These are phyloP conservation scores for Beauveria caledonica DNA, from an alignment of 2,329 filamentous ascomycete species.

Conservation along the genomic window DNA sequence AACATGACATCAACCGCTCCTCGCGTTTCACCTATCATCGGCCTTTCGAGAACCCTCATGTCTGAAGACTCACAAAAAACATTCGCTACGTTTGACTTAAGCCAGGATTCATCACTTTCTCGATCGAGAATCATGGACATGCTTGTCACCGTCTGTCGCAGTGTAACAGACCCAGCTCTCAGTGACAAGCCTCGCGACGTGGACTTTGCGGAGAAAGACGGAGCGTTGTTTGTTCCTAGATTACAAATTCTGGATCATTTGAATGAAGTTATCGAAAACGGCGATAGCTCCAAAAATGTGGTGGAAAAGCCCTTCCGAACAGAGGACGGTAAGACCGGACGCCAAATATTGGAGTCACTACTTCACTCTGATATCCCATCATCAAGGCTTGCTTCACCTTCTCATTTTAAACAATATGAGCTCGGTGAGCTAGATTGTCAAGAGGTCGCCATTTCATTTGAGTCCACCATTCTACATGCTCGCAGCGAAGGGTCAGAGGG, in stretches of 20 bases:
- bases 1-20: conserved; percentile 29
- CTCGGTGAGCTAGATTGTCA: conserved; percentile 18
- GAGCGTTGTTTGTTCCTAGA: conserved; percentile 36
- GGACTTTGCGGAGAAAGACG: conserved; percentile 35
- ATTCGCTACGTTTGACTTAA: conserved; percentile 37
- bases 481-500: neutral
- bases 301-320: conserved; percentile 17
- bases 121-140: conserved; percentile 12
- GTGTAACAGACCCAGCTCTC: conserved; percentile 15
- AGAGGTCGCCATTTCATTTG: conserved; percentile 34
- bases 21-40: conserved; percentile 32
- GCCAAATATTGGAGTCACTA: neutral
- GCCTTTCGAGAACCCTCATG: conserved; percentile 38
- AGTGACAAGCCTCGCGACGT: conserved; percentile 24
- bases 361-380: neutral
- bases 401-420: neutral
- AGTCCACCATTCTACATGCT: conserved; percentile 26
- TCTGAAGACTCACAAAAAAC: conserved; percentile 39
- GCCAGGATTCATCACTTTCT: conserved; percentile 15
- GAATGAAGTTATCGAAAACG: conserved; percentile 37
- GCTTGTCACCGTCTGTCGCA: conserved; percentile 20
- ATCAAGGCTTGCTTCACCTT: neutral
- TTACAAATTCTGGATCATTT: conserved; percentile 31
- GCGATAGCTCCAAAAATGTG: conserved; percentile 7
- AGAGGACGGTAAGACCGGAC: neutral